These are phyloP conservation scores for Aspergillus uvarum DNA, from an alignment of 2,329 filamentous ascomycete genomes.

Conservation along the genomic window DNA sequence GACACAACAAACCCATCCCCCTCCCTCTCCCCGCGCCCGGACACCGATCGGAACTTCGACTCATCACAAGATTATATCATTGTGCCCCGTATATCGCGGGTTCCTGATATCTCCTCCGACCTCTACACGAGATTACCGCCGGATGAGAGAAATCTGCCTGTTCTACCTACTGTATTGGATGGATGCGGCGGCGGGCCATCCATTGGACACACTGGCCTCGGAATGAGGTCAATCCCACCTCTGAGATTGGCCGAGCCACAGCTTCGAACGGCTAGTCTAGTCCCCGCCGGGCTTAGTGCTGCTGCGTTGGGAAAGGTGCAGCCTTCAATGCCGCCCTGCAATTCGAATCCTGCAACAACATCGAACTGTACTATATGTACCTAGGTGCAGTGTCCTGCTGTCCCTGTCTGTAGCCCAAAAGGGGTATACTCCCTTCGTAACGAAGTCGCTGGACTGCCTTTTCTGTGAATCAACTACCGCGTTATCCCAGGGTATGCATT, in stretches of 20 bases:
- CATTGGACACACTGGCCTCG: not conserved
- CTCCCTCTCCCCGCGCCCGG: too few relatives aligned
- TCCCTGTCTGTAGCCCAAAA: not conserved
- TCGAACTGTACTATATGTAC: too few relatives aligned
- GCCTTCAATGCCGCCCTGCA: not conserved
- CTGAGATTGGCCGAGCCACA: conserved; percentile 5
- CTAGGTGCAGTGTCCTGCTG: not conserved
- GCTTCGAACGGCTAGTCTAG: conserved; percentile 2
- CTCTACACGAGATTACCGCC: conserved; percentile 5
- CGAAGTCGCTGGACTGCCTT: not conserved
- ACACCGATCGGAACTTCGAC: not conserved
- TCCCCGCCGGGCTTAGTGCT: not conserved
- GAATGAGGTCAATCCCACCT: conserved; percentile 6
- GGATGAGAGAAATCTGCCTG: not conserved
- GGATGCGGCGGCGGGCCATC: not conserved
- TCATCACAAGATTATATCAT: not conserved
- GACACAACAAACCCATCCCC: not conserved
- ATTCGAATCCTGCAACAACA: not conserved
- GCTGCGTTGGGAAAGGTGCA: not conserved
- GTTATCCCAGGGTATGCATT: too few relatives aligned
- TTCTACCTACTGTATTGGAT: not conserved
- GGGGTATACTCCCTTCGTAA: not conserved
- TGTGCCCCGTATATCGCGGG: too few relatives aligned
- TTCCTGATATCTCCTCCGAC: not conserved
- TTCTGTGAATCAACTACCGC: not conserved